Evolutionary conservation across 2,329 filamentous ascomycete genomes (phyloP), one percentile per base, ranked within the genome.

Genomic region (Periglandula ipomoeae): DNA sequence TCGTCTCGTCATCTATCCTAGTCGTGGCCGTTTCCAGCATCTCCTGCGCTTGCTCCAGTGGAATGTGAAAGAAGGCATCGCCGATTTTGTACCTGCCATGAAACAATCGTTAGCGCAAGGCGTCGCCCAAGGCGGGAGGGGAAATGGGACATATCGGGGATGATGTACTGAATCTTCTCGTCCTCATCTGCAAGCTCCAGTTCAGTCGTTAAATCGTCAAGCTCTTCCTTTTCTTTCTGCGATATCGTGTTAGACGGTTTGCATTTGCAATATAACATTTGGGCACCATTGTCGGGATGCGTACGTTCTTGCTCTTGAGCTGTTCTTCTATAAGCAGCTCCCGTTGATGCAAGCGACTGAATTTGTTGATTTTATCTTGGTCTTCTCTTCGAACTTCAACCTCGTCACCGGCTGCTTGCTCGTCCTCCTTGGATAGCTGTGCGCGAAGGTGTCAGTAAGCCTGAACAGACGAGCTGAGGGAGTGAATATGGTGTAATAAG

Each of bases 351-450:
- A 98, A 75, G 40, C 89, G 84, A 68, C 90, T 96, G 75, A 98
- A 98, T 56, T 83, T 85, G 71, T 98, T 98, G 80, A 98, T 98
- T 71, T 93, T 95, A 72, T 97, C 90, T 69, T 98, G 93, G 65
- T 98, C 93, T 66, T 97, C 90, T 61, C 90, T 86, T 52, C 93
- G 87, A 51, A 98, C 93, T 68, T 96, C 87, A 59, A 89, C 85
- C 64, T 98, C 93, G 56, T 93, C 86, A 53, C 81, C 78, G 19
- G 82, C 75, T 51, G 82, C 84, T 19, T 49, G 37, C 69, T 98
- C 93, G 60, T 97, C 91, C 65, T 95, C 91, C 64, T 89, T 94
- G 41, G 88, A 89, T 57, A 98, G 85, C 93, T 97, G n/a, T n/a
- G 62, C 22, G 40, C 24, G 27, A 24, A 5, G 22, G 8, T 24